Base-by-base conservation (phyloP, 805 yeast species). In the Monosporozyma yasuniensis region DNA sequence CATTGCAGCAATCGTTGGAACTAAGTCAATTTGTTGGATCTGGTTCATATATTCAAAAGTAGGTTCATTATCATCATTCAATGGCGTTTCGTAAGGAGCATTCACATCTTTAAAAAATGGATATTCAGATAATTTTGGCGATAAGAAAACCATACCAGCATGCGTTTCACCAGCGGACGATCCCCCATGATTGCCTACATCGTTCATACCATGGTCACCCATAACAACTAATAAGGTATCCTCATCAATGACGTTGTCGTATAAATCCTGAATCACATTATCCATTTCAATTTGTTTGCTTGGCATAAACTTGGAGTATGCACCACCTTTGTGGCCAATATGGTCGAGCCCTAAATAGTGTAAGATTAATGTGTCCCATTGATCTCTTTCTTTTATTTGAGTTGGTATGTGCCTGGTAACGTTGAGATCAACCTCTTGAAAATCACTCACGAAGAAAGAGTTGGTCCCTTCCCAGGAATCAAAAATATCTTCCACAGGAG, bases 181-280 rank as follows among this genome's bases (percentile, higher is more conserved):
- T 1, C 98, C 99, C 7, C 99, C 99, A 64, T 93, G 98, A 59
- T 90, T 91, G 1, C 97, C 97, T 3, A 84, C 78, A 47, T 89
- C 95, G 61, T 89, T 89, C 97, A 90, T 90, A 3, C 97, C 98
- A 65, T 90, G 98, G 59, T 90, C 98, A 0, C 98, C 98, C 72
- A 86, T 69, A 0, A 90, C 77, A 4, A 90, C 77, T 21, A 91
- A 66, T 46, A 93, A 64, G 0, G 96, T 83, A 9, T 74, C 74
- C 19, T 72, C 68, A 11, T 72, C 72, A 16, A 68, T 71, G 2
- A 72, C 63, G 16, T 71, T 60, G 1, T 67, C 61, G 59, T 79
- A 87, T 0, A 91, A 63, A 35, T 69, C 59, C 44, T 72, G 53
- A 1, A 90, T 68, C 0, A 93, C 76, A 0, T 51, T 55, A 63